Evolutionary conservation across 2,329 filamentous ascomycete species (phyloP), one percentile per base, ranked within the genome.

Genomic region (Xylaria sp.): DNA sequence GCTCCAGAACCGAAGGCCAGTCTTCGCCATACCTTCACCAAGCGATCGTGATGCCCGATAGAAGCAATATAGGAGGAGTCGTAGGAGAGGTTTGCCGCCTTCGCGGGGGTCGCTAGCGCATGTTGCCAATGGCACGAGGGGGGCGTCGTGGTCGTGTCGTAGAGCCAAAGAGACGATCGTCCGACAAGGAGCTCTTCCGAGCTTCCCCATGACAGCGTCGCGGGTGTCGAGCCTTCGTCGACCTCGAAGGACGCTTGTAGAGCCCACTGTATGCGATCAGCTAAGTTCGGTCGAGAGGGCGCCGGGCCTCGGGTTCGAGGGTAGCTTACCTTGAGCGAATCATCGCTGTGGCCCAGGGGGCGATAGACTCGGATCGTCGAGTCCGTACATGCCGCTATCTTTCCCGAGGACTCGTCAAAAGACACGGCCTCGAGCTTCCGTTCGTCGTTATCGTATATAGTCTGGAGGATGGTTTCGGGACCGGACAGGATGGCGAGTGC

Each of bases 11-110:
- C 91, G 68, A 93, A 97, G 7, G 89, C 89, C 20, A 96, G 77
- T 48, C 93, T 84, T 59, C 92, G 85, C 94, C 95, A 99, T 64
- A 97, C 83, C 74, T 99, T 97, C 62, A 96, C 86, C 18, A 97
- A 76, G 47, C 88, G 82, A 71, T 97, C 94, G 68, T 90, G 85
- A 45, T 80, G 77, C 39, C 91, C 89, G 11, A 89, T 83, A 1
- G 90, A 92, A 17, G 92, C 93, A 48, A 97, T 91, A 56, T 96
- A 86, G 18, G 87, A 87, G 11, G 91, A 92, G 70, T 96, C 93
- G 59, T 91, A 91, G 1, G 93, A 96, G 62, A 97, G 86, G 7
- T 81, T 78, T 2, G 92, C 92, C 52, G 88, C 83, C 66, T 89
- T 89, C 37, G 85, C 85, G 0, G 87, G 81, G 66, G 83, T 92